Base-by-base conservation (phyloP, 2,329 filamentous ascomycete genomes). In the Pyricularia sp. region DNA sequence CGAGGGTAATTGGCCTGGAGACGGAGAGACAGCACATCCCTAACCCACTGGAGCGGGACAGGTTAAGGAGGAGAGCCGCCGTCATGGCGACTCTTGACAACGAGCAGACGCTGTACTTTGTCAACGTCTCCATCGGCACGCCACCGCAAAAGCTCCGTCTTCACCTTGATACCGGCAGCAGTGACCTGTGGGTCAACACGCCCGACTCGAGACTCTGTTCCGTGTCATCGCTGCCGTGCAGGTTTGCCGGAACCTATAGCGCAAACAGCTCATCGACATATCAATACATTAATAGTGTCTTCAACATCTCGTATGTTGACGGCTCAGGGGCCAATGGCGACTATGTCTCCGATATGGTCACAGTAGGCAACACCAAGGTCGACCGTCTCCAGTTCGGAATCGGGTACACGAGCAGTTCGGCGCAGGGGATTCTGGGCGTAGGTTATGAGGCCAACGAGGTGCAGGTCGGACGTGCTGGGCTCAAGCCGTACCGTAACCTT, bases 231-330 rank as follows among this genome's bases (percentile, higher is more conserved):
- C 75, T 82, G 17, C 84, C 84, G 0, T 95, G 92, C 75, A 74
- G 78, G 6, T 79, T 78, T 23, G 85, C 87, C 0, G 92, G 92
- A 17, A 88, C 88, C 1, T 97, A 93, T 78, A 77, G 80, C 63
- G 85, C 91, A 59, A 90, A 91, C 76, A 78, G 82, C 0, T 97
- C 93, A 0, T 92, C 91, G 1, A 92, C 92, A 2, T 94, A 94
- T 78, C 75, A 84, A 42, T 93, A 89, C 75, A 78, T 97, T 68
- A 89, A 88, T 71, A 88, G 86, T 75, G 83, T 88, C 70, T 97
- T 97, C 81, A 94, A 94, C 79, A 97, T 97, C 72, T 88, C 89
- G 1, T 97, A 97, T 73, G 90, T 91, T 59, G 93, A 97, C 78
- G 92, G 92, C 64, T 91, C 91, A 0, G 88, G 88, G 5, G 91